Conservation (phyloP, 352 stramenopile species). For the Phytophthora fragariae region DNA sequence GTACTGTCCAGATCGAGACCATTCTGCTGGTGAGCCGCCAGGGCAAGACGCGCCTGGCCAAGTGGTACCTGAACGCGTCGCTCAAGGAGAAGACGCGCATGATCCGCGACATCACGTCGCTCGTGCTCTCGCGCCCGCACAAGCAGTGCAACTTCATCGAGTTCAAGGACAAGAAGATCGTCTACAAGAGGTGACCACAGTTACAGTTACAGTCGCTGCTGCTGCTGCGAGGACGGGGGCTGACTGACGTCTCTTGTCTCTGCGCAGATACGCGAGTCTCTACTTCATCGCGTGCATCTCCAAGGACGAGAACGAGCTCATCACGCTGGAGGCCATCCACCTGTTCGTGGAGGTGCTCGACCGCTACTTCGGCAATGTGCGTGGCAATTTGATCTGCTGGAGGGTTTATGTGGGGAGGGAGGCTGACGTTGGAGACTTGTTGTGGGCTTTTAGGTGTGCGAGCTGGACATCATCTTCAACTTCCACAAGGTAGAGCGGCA, state of each 20-base stretch:
- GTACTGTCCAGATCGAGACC: conserved; percentile 79
- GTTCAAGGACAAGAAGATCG: conserved; percentile 98
- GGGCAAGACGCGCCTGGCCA: conserved; percentile 92
- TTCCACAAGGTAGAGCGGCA: conserved; percentile 96
- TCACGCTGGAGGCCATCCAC: conserved; percentile 98
- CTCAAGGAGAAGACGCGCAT: conserved; percentile 89
- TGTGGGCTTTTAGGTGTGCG: no score
- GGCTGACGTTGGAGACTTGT: no score
- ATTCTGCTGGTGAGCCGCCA: conserved; percentile 92
- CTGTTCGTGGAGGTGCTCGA: conserved; percentile 98
- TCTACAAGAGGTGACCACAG: conserved; percentile 92
- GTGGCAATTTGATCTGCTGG: neutral
- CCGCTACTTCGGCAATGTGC: conserved; percentile 96
- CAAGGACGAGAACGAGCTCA: conserved; percentile 97
- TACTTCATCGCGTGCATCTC: conserved; percentile 98
- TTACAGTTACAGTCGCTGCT: no score
- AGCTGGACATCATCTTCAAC: conserved; percentile 94
- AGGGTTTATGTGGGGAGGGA: neutral
- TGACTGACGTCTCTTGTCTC: conserved; percentile 6
- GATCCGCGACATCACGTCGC: conserved; percentile 88
- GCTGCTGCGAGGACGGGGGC: neutral
- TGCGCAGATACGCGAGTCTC: conserved; percentile 93
- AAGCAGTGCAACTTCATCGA: conserved; percentile 97
- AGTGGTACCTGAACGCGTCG: conserved; percentile 89
- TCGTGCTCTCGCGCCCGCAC: conserved; percentile 85